Conservation (phyloP, 352 stramenopile species). For the Phytophthora chlamydospora region DNA sequence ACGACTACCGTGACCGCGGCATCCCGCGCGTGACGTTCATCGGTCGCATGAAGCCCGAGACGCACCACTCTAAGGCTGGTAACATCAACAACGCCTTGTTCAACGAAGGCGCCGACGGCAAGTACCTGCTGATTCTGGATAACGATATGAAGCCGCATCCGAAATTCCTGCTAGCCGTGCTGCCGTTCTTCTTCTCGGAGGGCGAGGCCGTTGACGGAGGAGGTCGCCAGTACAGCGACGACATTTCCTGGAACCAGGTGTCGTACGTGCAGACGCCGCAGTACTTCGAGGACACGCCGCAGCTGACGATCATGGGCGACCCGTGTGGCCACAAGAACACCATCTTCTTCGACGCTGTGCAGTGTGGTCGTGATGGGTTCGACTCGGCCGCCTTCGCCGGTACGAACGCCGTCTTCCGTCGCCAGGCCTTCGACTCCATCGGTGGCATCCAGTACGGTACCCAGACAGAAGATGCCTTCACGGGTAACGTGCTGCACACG, state of each 20-base stretch:
- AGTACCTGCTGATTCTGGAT: slow-evolving; percentile 92
- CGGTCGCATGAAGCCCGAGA: slow-evolving; percentile 88
- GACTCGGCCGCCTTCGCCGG: slow-evolving; percentile 89
- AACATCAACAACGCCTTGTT: slow-evolving; percentile 93
- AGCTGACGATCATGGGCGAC: slow-evolving; percentile 87
- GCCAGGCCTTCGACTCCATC: slow-evolving; percentile 89
- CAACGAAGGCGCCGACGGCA: slow-evolving; percentile 89
- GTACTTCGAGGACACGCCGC: slow-evolving; percentile 90
- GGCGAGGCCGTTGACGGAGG: slow-evolving; percentile 84
- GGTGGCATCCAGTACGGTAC: slow-evolving; percentile 91
- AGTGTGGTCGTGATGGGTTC: slow-evolving; percentile 88
- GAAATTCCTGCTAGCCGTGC: slow-evolving; percentile 86
- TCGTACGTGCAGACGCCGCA: slow-evolving; percentile 90
- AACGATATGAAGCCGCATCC: slow-evolving; percentile 93
- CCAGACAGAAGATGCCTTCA: slow-evolving; percentile 92
- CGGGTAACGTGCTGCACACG: slow-evolving; percentile 85
- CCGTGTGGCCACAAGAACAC: slow-evolving; percentile 91
- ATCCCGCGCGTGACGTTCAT: slow-evolving; percentile 88
- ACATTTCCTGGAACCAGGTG: slow-evolving; percentile 91
- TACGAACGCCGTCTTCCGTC: slow-evolving; percentile 91
- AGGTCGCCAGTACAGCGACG: slow-evolving; percentile 87
- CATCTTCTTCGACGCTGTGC: slow-evolving; percentile 91
- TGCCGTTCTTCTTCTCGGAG: slow-evolving; percentile 92
- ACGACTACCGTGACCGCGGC: slow-evolving; percentile 90
- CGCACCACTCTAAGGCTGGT: slow-evolving; percentile 91